Evolutionary conservation across 306 rosid species (phyloP), one percentile per base, ranked within the genome.

Genomic region (Cicer judaicum): DNA sequence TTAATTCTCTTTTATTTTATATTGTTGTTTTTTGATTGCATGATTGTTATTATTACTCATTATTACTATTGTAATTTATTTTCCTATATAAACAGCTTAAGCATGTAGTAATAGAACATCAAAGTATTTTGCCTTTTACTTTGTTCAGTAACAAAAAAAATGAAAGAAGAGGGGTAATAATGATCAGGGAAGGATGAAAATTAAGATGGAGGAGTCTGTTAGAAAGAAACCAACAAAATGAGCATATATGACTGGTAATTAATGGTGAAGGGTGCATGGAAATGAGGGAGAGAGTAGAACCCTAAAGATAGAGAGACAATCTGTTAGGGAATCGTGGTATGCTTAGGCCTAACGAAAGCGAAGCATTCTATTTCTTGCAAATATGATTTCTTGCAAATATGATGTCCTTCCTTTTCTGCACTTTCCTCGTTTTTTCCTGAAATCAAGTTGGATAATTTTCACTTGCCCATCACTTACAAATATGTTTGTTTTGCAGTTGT

Each of bases 401-500:
- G 34, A 16, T 42, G n/a, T 64, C 18, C 38, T 38, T 39, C 38
- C 21, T 43, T 41, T 16, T 41, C 52, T 42, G 39, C 38, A 18
- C 19, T 64, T 36, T 64, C 34, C 55, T 43, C 4, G 11, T 24
- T 19, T 21, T 66, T 47, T 66, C 16, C 3, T 44, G 54, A 66
- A 66, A 66, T 43, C 39, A 11, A 50, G 16, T 16, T 63, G 55
- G 59, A 54, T 43, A 12, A 41, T 64, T 41, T 63, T 72, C 57
- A 15, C 42, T 63, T 18, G 15, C 15, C 9, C 63, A 57, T 83
- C 64, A 12, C 78, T 60, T 9, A 70, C 79, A 41, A 52, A 44
- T 75, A 50, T 54, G 4, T 65, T 12, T 70, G 40, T 78, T 71
- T 47, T 78, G 80, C 98, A 94, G 98, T 85, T 94, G 84, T 94